Evolutionary conservation across 371 early-diverging fungal species (phyloP).

Genomic region (Mortierella sp.): DNA sequence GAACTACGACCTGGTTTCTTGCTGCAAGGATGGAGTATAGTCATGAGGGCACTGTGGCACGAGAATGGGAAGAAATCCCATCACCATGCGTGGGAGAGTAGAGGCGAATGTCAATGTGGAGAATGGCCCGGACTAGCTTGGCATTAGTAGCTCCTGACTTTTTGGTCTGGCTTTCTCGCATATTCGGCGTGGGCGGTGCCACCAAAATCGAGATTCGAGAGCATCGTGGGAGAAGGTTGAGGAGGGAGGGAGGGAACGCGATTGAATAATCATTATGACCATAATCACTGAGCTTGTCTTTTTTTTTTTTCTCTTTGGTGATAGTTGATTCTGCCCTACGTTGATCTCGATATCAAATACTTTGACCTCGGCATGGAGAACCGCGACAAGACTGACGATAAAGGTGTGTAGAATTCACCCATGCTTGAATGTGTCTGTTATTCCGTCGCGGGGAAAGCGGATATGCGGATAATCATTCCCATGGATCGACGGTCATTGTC

Average conservation of each 20-base stretch:
- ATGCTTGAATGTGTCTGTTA: no score
- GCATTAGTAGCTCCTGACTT: no score
- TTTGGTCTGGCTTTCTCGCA: slow-evolving; percentile 16
- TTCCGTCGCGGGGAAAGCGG: no score
- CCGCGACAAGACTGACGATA: slow-evolving; percentile 76
- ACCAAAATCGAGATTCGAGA: slow-evolving; percentile 16
- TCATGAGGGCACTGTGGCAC: no score
- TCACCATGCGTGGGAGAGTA: no score
- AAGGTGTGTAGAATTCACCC: slow-evolving; percentile 18
- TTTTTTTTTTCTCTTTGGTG: neutral
- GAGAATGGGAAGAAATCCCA: no score
- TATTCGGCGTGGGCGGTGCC: slow-evolving; percentile 13
- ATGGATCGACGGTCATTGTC: neutral
- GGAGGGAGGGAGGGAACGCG: neutral
- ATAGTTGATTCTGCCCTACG: slow-evolving; percentile 84
- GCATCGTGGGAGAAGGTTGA: slow-evolving; percentile 12
- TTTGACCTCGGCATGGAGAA: slow-evolving; percentile 92
- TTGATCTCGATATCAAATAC: slow-evolving; percentile 91
- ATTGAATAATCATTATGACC: neutral
- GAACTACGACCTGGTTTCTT: no score
- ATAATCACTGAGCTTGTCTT: no score
- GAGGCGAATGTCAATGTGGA: no score
- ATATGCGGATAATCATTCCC: no score
- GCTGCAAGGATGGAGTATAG: neutral
- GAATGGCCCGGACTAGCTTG: no score